These are phyloP conservation scores for Calocera viscosa DNA, from an alignment of 768 basidiomycete species.

Conservation along the genomic window DNA sequence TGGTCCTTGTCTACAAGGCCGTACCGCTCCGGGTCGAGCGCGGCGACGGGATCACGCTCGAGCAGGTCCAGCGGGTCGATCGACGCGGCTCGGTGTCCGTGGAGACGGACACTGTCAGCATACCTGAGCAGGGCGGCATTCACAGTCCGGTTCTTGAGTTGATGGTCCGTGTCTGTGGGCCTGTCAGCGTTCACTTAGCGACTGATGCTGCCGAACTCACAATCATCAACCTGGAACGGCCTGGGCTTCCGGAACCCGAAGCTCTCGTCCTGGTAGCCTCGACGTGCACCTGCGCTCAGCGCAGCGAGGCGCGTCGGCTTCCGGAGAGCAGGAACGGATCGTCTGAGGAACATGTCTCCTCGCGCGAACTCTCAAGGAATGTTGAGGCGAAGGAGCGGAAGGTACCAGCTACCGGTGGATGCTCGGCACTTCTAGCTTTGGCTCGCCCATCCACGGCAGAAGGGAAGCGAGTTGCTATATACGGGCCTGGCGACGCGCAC, in stretches of 20 bases:
- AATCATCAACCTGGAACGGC: slow-evolving; percentile 56
- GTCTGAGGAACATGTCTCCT: slow-evolving; percentile 2
- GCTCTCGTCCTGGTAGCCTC: slow-evolving; percentile 60
- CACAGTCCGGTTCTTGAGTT: slow-evolving; percentile 51
- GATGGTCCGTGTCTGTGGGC: slow-evolving; percentile 44
- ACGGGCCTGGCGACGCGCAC: too few relatives aligned
- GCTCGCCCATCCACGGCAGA: not conserved
- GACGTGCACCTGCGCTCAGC: not conserved
- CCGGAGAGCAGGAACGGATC: not conserved
- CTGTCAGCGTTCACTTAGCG: not conserved
- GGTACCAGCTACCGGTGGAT: not conserved
- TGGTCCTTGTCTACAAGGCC: slow-evolving; percentile 45
- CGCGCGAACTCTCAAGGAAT: not conserved
- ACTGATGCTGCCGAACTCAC: slow-evolving; percentile 32
- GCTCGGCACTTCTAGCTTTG: not conserved
- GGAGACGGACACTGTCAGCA: slow-evolving; percentile 65
- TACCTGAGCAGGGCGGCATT: slow-evolving; percentile 78
- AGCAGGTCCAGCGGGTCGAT: slow-evolving; percentile 84
- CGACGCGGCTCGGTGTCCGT: slow-evolving; percentile 66
- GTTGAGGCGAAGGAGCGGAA: not conserved
- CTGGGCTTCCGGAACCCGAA: slow-evolving; percentile 61
- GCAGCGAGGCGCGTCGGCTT: not conserved
- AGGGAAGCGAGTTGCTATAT: too few relatives aligned
- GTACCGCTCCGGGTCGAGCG: slow-evolving; percentile 64
- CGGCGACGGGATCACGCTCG: slow-evolving; percentile 65